phyloP scores from a whole-genome alignment of 2,329 filamentous ascomycete genomes.

The Aureobasidium sp. region DNA sequence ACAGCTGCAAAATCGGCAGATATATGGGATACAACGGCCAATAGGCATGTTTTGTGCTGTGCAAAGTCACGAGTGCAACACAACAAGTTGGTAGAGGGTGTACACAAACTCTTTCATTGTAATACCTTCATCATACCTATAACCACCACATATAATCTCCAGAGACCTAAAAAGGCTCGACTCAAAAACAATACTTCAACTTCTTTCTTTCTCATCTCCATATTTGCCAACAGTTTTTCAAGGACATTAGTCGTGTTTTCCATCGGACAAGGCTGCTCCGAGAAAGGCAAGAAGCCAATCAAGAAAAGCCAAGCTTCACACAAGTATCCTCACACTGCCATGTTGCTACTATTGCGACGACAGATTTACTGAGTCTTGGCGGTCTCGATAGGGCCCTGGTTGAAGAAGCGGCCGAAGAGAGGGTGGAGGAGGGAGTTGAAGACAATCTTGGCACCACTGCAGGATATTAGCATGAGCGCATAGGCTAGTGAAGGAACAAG shows the following conservation, averaged over 20 bases:
- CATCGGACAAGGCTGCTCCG: conserved; percentile 3
- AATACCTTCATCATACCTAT: conserved; percentile 8
- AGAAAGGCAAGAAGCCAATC: not conserved
- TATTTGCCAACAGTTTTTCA: not conserved
- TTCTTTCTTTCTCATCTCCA: not conserved
- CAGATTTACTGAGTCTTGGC: conserved; percentile 25
- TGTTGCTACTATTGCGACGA: not conserved
- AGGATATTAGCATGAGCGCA: conserved; percentile 19
- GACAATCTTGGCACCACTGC: conserved; percentile 85
- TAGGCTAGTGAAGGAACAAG: conserved; percentile 12
- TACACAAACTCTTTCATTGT: conserved; percentile 12
- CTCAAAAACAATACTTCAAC: not conserved
- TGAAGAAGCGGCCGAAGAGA: conserved; percentile 85
- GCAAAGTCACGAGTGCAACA: not conserved
- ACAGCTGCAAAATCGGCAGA: not conserved
- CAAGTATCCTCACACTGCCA: not conserved
- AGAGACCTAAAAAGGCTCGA: not conserved
- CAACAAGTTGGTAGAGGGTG: not conserved
- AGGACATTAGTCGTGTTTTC: conserved; percentile 13
- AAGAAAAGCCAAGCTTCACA: not conserved
- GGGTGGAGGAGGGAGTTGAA: conserved; percentile 95
- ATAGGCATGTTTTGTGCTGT: not conserved
- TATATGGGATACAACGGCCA: not conserved
- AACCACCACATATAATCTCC: not conserved
- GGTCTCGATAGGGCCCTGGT: conserved; percentile 61